Conservation (phyloP, 2,329 filamentous ascomycete species). For the Calonectria multiphialidica region DNA sequence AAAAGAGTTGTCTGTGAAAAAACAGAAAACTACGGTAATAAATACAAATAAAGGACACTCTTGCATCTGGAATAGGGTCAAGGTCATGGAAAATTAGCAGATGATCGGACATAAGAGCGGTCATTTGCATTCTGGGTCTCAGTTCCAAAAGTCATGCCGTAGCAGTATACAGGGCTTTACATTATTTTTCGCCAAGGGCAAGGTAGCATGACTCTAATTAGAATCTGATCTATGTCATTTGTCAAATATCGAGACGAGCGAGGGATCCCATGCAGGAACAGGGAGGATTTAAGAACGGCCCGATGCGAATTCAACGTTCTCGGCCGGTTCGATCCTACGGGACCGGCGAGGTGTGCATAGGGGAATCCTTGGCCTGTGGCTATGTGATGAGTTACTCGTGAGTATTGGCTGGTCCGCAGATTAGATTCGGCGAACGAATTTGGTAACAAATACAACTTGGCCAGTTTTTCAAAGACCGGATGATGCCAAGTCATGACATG, state of each 20-base stretch:
- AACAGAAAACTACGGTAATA: background rate
- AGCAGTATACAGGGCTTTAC: background rate
- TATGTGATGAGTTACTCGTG: background rate
- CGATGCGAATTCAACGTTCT: background rate
- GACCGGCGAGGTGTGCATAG: background rate
- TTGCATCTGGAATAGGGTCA: background rate
- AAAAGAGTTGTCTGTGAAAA: background rate
- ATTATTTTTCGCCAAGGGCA: background rate
- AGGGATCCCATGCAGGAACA: slow-evolving; percentile 19
- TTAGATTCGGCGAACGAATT: background rate
- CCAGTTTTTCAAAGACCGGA: background rate
- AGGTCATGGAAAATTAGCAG: background rate
- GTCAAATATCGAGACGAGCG: background rate
- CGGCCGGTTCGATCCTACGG: background rate
- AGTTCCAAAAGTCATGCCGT: background rate
- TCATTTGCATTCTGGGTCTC: slow-evolving; percentile 11
- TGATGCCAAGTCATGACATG: slow-evolving; percentile 13
- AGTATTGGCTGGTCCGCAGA: slow-evolving; percentile 8
- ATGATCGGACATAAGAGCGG: slow-evolving; percentile 8
- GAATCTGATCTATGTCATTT: background rate
- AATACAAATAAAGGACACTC: background rate
- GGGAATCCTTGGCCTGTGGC: background rate
- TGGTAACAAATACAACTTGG: background rate
- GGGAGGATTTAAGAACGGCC: slow-evolving; percentile 1
- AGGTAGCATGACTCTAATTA: slow-evolving; percentile 1